phyloP scores from a whole-genome alignment of 495 filamentous ascomycete species.

The Articulospora tetracladia region DNA sequence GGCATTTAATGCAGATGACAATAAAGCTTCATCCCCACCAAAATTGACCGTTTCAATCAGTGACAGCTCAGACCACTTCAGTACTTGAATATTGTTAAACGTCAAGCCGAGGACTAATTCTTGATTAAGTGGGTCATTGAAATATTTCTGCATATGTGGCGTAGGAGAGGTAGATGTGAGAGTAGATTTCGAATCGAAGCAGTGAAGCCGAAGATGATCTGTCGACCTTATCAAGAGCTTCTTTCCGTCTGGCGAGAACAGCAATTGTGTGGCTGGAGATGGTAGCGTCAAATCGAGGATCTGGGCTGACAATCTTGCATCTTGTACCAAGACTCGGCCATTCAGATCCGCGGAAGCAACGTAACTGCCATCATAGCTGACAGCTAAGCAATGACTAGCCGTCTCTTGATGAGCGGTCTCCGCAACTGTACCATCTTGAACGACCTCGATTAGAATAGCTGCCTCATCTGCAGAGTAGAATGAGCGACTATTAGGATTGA shows the following conservation, averaged over 20 bases:
- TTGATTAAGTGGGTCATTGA: not conserved
- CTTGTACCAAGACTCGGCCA: conserved; percentile 10
- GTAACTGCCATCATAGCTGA: conserved; percentile 11
- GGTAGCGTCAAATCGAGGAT: too few relatives aligned
- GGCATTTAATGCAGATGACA: not conserved
- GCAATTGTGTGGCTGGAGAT: not conserved
- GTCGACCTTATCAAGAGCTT: not conserved
- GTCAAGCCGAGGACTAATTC: not conserved
- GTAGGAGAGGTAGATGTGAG: not conserved
- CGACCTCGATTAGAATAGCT: not conserved
- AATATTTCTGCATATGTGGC: not conserved
- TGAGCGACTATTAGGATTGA: not conserved
- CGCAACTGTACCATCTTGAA: conserved; percentile 1
- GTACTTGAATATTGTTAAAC: not conserved
- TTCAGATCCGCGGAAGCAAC: conserved; percentile 10
- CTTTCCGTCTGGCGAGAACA: not conserved
- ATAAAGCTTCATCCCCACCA: not conserved
- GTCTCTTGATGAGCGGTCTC: not conserved
- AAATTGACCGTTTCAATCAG: not conserved
- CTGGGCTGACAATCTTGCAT: not conserved
- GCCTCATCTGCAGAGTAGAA: conserved; percentile 1
- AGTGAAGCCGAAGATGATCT: not conserved
- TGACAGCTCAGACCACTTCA: not conserved
- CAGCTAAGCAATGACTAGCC: conserved; percentile 1
- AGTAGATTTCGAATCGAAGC: not conserved